Conservation (phyloP, 257 asterid genomes). For the Petunia secreta region DNA sequence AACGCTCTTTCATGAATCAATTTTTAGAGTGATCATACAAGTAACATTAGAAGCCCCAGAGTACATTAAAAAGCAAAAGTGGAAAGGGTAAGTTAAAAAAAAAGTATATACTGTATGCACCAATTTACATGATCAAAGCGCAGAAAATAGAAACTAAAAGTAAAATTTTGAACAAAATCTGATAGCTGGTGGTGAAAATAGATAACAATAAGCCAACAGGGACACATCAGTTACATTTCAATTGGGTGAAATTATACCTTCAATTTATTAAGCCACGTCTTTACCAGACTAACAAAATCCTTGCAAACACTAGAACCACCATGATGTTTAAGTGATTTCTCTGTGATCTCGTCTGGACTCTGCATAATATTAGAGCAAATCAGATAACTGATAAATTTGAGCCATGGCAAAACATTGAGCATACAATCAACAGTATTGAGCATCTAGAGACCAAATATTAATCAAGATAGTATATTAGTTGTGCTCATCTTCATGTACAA, state of each 20-base stretch:
- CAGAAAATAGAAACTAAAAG: background rate
- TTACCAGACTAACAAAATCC: slow-evolving; percentile 83
- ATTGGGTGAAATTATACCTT: slow-evolving; percentile 51
- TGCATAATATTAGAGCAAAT: slow-evolving; percentile 49
- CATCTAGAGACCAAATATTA: slow-evolving; percentile 12
- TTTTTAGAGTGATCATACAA: background rate
- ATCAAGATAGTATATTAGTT: background rate
- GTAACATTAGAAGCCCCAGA: background rate
- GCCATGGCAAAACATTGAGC: background rate
- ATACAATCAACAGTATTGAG: background rate
- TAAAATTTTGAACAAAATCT: slow-evolving; percentile 1
- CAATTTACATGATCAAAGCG: background rate
- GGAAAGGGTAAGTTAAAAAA: background rate
- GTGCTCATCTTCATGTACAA: background rate
- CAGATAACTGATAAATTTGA: background rate
- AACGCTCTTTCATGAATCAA: background rate
- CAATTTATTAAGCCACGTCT: slow-evolving; percentile 74
- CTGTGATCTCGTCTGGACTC: slow-evolving; percentile 83
- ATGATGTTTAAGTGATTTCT: slow-evolving; percentile 66
- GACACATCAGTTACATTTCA: background rate
- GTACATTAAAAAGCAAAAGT: background rate
- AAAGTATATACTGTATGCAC: background rate
- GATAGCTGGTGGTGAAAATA: background rate
- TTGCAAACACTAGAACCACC: slow-evolving; percentile 72
- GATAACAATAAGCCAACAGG: slow-evolving; percentile 19